These are phyloP conservation scores for Neolentinus lepideus DNA, from an alignment of 1,284 basidiomycete species.

Conservation along the genomic window DNA sequence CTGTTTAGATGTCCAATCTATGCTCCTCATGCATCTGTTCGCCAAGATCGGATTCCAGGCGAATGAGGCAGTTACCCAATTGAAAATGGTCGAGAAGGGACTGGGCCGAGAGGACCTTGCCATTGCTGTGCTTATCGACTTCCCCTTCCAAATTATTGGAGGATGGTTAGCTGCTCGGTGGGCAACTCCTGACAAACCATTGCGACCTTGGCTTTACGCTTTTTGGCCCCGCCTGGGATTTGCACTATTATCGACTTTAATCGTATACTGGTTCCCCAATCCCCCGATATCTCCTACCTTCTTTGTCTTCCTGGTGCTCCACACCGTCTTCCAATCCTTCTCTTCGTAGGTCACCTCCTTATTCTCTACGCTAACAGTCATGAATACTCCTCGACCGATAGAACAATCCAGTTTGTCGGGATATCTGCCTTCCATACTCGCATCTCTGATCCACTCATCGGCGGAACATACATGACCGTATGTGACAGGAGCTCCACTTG, in stretches of 20 bases:
- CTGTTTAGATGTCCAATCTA: constrained; percentile 78
- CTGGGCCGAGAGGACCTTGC: constrained; percentile 94
- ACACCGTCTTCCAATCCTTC: constrained; percentile 84
- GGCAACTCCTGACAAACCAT: constrained; percentile 71
- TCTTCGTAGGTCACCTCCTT: constrained; percentile 54
- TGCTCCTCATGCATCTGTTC: constrained; percentile 85
- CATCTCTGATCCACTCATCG: constrained; percentile 95
- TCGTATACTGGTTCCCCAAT: constrained; percentile 83
- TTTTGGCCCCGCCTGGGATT: constrained; percentile 86
- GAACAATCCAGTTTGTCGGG: constrained; percentile 97
- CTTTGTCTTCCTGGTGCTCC: constrained; percentile 74
- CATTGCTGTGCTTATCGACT: constrained; percentile 92
- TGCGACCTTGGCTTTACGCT: constrained; percentile 85
- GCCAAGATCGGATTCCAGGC: constrained; percentile 96
- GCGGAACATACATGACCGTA: constrained; percentile 97
- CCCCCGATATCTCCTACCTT: constrained; percentile 72
- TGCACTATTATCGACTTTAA: constrained; percentile 65
- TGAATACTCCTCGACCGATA: constrained; percentile 22
- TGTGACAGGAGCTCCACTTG: constrained; percentile 17
- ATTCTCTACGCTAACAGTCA: neutral
- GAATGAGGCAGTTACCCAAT: constrained; percentile 86
- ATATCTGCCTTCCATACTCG: constrained; percentile 98
- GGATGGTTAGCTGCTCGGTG: constrained; percentile 96
- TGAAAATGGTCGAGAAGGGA: constrained; percentile 97
- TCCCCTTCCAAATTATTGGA: constrained; percentile 94